A percentile compares a stretch with the other conserved stretches of the same genome.
Evolutionary conservation across 208 protist genomes (phyloP).

Genomic region (Wallacemonas sp.): DNA sequence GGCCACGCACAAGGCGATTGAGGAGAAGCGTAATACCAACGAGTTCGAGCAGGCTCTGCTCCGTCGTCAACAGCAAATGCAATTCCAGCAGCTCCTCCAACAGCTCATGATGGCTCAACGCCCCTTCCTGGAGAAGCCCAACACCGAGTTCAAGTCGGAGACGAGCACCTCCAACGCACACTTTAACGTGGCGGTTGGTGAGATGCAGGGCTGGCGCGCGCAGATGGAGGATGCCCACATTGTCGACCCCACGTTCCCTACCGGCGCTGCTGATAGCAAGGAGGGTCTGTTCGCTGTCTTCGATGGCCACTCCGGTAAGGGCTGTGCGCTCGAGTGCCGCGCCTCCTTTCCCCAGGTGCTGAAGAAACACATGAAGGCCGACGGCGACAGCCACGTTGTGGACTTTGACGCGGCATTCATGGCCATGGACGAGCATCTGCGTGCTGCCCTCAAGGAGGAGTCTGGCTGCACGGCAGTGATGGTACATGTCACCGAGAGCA

Average conservation of each 20-base stretch:
- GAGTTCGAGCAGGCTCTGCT: constrained; percentile 55
- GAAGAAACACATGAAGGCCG: constrained; percentile 25
- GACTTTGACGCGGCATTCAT: constrained; percentile 75
- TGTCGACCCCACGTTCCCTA: constrained; percentile 57
- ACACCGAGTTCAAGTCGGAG: constrained; percentile 68
- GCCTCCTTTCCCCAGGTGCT: constrained; percentile 36
- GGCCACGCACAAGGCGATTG: constrained; percentile 39
- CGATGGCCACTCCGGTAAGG: constrained; percentile 82
- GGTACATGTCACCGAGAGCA: constrained; percentile 61
- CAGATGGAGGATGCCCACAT: constrained; percentile 88
- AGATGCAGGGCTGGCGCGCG: constrained; percentile 90
- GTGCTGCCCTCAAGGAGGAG: constrained; percentile 41
- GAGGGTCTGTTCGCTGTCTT: constrained; percentile 86
- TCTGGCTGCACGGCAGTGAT: constrained; percentile 78
- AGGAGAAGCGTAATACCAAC: constrained; percentile 36
- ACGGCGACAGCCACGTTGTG: constrained; percentile 26
- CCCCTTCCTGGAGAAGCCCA: constrained; percentile 54
- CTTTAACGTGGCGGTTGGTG: constrained; percentile 77
- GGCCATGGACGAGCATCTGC: constrained; percentile 60
- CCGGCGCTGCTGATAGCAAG: constrained; percentile 24
- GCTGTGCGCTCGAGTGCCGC: constrained; percentile 41
- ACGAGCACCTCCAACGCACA: constrained; percentile 41
- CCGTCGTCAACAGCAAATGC: constrained; percentile 53
- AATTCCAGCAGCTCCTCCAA: constrained; percentile 71
- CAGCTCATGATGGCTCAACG: constrained; percentile 57